phyloP scores from a whole-genome alignment of 2,329 filamentous ascomycete species.

The Fusarium sp. region DNA sequence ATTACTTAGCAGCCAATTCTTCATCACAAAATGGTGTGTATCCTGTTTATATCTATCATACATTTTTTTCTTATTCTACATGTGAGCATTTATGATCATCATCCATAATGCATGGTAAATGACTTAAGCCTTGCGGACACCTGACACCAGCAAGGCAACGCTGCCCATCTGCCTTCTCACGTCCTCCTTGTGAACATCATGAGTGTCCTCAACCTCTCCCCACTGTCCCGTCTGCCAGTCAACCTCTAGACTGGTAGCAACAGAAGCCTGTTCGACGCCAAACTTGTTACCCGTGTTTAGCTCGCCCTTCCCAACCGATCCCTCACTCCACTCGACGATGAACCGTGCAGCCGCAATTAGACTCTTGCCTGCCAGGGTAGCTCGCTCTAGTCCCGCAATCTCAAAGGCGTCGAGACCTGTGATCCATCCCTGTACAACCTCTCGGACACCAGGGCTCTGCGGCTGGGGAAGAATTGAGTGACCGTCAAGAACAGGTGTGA shows the following conservation, averaged over 20 bases:
- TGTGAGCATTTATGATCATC: background rate
- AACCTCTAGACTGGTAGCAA: constrained; percentile 82
- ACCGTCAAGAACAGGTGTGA: constrained; percentile 79
- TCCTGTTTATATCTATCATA: constrained; percentile 20
- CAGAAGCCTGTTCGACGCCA: constrained; percentile 82
- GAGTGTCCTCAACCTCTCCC: constrained; percentile 98
- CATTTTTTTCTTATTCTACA: constrained; percentile 36
- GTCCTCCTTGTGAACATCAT: constrained; percentile 95
- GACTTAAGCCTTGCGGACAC: constrained; percentile 51
- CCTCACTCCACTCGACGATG: constrained; percentile 86
- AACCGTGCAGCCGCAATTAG: constrained; percentile 78
- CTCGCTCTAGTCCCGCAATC: constrained; percentile 85
- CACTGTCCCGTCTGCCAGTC: constrained; percentile 88
- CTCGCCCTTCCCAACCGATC: constrained; percentile 62
- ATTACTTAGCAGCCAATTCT: background rate
- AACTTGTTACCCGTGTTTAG: constrained; percentile 57
- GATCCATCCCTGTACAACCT: constrained; percentile 81
- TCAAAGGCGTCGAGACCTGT: constrained; percentile 76
- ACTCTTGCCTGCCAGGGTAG: constrained; percentile 84
- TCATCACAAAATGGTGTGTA: background rate
- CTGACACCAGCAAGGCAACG: constrained; percentile 80
- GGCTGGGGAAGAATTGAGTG: constrained; percentile 76
- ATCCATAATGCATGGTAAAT: background rate
- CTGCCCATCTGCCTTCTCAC: constrained; percentile 86
- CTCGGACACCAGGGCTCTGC: constrained; percentile 77